Conservation (phyloP, 768 basidiomycete genomes). For the Podaxis sp. region DNA sequence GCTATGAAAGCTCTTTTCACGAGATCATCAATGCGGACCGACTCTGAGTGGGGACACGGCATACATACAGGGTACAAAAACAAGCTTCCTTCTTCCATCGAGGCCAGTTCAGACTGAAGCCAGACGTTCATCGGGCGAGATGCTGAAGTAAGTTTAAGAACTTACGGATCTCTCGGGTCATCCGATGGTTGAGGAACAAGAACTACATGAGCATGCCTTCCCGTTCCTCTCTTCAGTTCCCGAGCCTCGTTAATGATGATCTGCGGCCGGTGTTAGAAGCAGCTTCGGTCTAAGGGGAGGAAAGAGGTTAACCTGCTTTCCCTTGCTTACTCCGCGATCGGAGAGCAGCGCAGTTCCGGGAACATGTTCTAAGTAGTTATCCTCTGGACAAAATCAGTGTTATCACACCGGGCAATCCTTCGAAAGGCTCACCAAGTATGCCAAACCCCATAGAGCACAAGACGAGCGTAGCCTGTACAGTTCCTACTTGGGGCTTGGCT, state of each 20-base stretch:
- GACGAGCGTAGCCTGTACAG: not conserved
- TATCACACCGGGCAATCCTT: not conserved
- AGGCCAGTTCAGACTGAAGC: constrained; percentile 38
- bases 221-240: constrained; percentile 34
- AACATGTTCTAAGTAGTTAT: constrained; percentile 32
- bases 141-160: not conserved
- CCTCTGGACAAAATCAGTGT: constrained; percentile 23
- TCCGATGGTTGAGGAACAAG: constrained; percentile 44
- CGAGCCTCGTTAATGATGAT: constrained; percentile 31
- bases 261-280: constrained; percentile 14
- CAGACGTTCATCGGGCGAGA: not conserved
- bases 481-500: not conserved
- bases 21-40: constrained; percentile 23
- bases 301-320: constrained; percentile 25
- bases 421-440: constrained; percentile 30
- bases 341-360: constrained; percentile 41
- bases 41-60: constrained; percentile 26
- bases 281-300: not conserved
- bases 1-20: constrained; percentile 36
- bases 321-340: constrained; percentile 34
- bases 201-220: constrained; percentile 35
- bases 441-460: constrained; percentile 30
- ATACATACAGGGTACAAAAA: constrained; percentile 42
- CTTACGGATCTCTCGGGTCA: constrained; percentile 41
- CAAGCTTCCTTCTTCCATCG: constrained; percentile 44